Conservation (phyloP, 2,329 filamentous ascomycete genomes). For the Fusarium sp. region DNA sequence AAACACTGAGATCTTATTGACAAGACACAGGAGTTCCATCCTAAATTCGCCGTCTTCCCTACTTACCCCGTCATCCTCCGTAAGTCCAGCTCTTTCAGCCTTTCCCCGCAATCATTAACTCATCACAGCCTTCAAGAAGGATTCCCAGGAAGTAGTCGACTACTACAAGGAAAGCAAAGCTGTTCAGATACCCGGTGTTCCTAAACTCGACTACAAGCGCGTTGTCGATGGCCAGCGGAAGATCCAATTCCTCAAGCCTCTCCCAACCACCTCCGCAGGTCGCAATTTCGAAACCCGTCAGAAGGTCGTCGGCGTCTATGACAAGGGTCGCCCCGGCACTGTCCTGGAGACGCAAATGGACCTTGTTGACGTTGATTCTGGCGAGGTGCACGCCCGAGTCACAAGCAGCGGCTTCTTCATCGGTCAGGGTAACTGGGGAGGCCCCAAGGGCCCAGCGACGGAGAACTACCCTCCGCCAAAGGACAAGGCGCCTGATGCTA, state of each 20-base stretch:
- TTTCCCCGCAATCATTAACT: not conserved
- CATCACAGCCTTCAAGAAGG: conserved; percentile 51
- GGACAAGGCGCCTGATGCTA: conserved; percentile 47
- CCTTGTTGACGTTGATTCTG: conserved; percentile 50
- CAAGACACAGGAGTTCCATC: conserved; percentile 53
- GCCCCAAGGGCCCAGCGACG: conserved; percentile 51
- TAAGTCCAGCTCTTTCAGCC: not conserved
- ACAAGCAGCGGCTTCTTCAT: conserved; percentile 53
- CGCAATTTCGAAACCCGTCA: conserved; percentile 51
- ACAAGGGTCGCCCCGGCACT: conserved; percentile 44
- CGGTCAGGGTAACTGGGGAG: conserved; percentile 55
- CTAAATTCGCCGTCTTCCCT: conserved; percentile 55
- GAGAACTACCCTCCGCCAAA: conserved; percentile 43
- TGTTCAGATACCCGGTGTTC: conserved; percentile 48
- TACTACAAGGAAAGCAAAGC: conserved; percentile 48
- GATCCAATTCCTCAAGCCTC: conserved; percentile 48
- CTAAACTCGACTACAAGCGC: conserved; percentile 51
- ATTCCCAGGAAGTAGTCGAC: conserved; percentile 54
- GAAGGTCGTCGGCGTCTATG: conserved; percentile 54
- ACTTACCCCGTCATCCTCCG: conserved; percentile 55
- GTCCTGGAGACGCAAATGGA: conserved; percentile 51
- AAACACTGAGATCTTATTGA: conserved; percentile 50
- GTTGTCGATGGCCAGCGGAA: conserved; percentile 53
- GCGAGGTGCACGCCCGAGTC: conserved; percentile 50
- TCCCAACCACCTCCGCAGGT: conserved; percentile 48